phyloP scores from a whole-genome alignment of 2,329 filamentous ascomycete species.

The Sclerotinia spermophila region DNA sequence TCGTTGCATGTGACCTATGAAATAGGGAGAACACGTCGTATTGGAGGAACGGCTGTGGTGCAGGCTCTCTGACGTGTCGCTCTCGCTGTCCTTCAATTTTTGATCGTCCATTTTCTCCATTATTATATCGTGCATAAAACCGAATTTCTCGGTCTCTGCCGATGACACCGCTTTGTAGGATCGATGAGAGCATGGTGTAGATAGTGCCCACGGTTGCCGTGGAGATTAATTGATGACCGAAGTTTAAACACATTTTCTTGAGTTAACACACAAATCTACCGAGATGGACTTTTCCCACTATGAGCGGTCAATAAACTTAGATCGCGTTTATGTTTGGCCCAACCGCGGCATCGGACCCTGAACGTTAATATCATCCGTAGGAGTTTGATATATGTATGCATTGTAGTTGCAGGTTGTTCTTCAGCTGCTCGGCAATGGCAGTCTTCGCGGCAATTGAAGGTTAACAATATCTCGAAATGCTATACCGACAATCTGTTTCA shows the following conservation, averaged over 20 bases:
- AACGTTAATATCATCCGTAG: neutral
- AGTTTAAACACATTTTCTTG: neutral
- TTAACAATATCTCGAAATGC: neutral
- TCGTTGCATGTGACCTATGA: neutral
- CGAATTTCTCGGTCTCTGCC: constrained; percentile 7
- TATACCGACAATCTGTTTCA: neutral
- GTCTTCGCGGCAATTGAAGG: neutral
- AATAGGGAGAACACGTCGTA: neutral
- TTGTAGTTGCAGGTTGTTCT: neutral
- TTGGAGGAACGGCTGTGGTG: neutral
- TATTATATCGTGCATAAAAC: constrained; percentile 12
- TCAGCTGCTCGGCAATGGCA: neutral
- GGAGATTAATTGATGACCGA: neutral
- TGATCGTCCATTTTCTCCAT: constrained; percentile 11
- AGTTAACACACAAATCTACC: neutral
- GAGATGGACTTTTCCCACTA: neutral
- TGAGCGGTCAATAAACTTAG: neutral
- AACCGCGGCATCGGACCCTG: neutral
- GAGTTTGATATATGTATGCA: neutral
- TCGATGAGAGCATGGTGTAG: neutral
- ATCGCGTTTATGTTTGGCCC: neutral
- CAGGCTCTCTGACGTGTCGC: constrained; percentile 13
- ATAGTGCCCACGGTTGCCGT: neutral
- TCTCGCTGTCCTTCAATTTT: constrained; percentile 6
- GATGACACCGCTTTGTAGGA: constrained; percentile 1